These are phyloP conservation scores for Solanum sparsipilum DNA, from an alignment of 257 asterid species.

Conservation along the genomic window DNA sequence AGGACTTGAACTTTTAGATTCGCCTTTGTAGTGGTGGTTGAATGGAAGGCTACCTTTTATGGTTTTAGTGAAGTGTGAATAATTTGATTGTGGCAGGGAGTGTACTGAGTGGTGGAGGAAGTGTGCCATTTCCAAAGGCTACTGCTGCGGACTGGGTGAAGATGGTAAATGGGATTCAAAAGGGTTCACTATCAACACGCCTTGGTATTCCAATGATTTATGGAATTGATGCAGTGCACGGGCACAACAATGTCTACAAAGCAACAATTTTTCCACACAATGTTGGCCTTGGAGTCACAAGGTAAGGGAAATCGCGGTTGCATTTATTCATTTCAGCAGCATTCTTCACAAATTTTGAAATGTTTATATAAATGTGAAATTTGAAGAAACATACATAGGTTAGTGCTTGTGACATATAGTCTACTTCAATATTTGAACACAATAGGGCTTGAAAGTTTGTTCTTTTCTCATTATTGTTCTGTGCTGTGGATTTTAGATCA, in stretches of 20 bases:
- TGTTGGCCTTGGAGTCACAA: slow-evolving; percentile 16
- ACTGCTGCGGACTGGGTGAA: slow-evolving; percentile 8
- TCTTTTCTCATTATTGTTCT: neutral
- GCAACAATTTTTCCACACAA: slow-evolving; percentile 18
- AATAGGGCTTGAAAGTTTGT: neutral
- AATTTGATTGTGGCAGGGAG: slow-evolving; percentile 11
- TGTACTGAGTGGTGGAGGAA: slow-evolving; percentile 18
- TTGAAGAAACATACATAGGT: neutral
- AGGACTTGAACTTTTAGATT: neutral
- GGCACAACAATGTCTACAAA: slow-evolving; percentile 8
- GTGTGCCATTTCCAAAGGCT: slow-evolving; percentile 10
- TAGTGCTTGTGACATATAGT: neutral
- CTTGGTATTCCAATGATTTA: slow-evolving; percentile 16
- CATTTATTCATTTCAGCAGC: neutral
- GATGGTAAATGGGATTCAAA: slow-evolving; percentile 8
- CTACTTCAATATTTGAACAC: neutral
- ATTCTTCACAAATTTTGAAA: neutral
- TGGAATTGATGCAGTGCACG: slow-evolving; percentile 15
- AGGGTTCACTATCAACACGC: slow-evolving; percentile 13
- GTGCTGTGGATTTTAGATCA: neutral
- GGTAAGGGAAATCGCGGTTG: neutral
- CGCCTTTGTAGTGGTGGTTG: neutral
- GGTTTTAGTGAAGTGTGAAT: neutral
- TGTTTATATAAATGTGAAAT: neutral
- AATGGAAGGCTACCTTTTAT: neutral